Base-by-base conservation (phyloP, 768 basidiomycete genomes). In the Lyophyllum atratum region DNA sequence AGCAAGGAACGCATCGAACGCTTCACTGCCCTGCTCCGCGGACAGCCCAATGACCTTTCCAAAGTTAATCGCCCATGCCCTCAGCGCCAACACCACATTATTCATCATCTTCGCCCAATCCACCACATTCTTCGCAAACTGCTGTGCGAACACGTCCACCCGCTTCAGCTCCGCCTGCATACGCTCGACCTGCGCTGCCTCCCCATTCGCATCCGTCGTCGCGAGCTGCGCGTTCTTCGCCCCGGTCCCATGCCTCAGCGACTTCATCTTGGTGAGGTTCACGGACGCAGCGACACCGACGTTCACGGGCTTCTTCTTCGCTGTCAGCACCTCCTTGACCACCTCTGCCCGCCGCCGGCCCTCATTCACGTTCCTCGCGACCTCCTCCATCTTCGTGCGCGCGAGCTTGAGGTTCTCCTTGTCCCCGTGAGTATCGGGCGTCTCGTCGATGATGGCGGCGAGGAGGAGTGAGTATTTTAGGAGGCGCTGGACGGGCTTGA, bases 401-500 rank as follows among this genome's bases (percentile, higher is more conserved):
- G 90, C 88, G 1, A 70, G 60, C 33, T 74, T 71, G 14, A 91
- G 74, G 49, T 79, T 79, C 28, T 75, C 75, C 64, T 86, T 87
- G 72, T 93, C 92, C 0, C 77, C 74, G 65, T 92, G 90, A 22
- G 71, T 69, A 51, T 86, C 82, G 7, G 86, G 84, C 0, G 92
- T 93, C 65, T 86, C 87, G 49, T 87, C 85, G 51, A 89, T 82
- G 61, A 93, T 87, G 24, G 90, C 84, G 24, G 75, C 74, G 31
- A 99, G 84, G 26, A 99, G 82, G 9, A 98, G 82, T 0, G 92
- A 86, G 67, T 99, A 99, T 69, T 98, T 98, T 61, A 98, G 85
- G 53, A 98, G 81, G 15, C 96, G 86, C 67, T 98, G 97, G 3
- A 99, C 93, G 31, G 97, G 97, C 72, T 98, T 98, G 72, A 99